Evolutionary conservation across 108 stramenopile genomes (phyloP).

Genomic region (Hondaea fermentalgiana): DNA sequence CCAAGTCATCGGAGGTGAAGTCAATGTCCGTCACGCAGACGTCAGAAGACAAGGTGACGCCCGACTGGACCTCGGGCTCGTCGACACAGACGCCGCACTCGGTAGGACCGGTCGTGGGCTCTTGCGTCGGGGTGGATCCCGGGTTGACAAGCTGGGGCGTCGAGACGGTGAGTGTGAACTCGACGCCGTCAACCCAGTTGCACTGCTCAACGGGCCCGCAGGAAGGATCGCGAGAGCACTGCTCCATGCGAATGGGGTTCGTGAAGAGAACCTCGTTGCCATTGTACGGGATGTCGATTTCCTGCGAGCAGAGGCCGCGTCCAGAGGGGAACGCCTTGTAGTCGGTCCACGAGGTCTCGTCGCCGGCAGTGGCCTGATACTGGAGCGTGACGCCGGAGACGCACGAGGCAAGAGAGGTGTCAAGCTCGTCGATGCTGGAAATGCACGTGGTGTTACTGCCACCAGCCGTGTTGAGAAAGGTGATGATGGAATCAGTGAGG

Average conservation of each 20-base stretch:
- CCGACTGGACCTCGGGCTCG: not conserved
- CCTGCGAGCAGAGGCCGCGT: not conserved
- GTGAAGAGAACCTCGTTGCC: conserved; percentile 10
- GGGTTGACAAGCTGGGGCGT: not conserved
- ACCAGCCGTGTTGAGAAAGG: not conserved
- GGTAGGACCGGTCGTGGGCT: not conserved
- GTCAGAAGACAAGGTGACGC: not conserved
- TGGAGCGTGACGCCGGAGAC: not conserved
- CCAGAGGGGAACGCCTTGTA: not conserved
- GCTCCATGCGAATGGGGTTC: not conserved
- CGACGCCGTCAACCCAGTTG: not conserved
- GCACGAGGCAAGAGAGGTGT: not conserved
- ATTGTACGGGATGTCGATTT: not conserved
- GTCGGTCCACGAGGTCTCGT: not conserved
- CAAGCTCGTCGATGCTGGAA: not conserved
- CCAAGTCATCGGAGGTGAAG: not conserved
- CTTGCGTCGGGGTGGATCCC: not conserved
- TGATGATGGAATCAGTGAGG: not conserved
- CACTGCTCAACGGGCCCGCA: not conserved
- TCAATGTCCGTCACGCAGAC: not conserved
- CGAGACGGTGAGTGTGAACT: not conserved
- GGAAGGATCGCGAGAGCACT: not conserved
- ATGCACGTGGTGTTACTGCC: not conserved
- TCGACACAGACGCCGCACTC: not conserved
- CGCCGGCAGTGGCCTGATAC: not conserved